A percentile compares a stretch with the other conserved stretches of the same genome.
Evolutionary conservation across 2,329 filamentous ascomycete genomes (phyloP).

Genomic region (Setomelanomma holmii): DNA sequence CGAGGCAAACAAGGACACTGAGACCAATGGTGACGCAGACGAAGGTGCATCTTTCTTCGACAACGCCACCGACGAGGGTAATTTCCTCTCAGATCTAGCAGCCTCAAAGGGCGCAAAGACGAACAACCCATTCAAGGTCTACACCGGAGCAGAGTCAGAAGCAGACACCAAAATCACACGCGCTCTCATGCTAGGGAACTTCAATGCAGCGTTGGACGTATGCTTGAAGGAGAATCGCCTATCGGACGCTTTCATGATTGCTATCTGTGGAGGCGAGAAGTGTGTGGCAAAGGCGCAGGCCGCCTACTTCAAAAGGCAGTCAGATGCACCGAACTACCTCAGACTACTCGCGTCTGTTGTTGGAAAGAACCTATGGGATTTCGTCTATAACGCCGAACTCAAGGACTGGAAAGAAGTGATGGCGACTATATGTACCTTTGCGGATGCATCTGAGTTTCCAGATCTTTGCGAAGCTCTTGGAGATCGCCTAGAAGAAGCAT

Average conservation of each 20-base stretch:
- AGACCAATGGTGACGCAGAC: constrained; percentile 55
- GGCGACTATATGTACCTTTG: constrained; percentile 94
- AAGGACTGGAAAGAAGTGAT: constrained; percentile 96
- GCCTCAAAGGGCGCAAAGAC: constrained; percentile 92
- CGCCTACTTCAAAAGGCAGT: constrained; percentile 85
- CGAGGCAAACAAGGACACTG: constrained; percentile 38
- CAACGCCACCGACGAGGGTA: constrained; percentile 73
- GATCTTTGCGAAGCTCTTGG: constrained; percentile 95
- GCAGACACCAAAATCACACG: constrained; percentile 87
- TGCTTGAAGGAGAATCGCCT: constrained; percentile 88
- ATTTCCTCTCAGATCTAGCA: constrained; percentile 83
- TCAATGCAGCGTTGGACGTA: constrained; percentile 86
- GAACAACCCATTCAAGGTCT: constrained; percentile 91
- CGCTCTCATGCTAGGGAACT: constrained; percentile 87
- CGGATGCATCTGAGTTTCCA: constrained; percentile 87
- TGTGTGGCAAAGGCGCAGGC: constrained; percentile 93
- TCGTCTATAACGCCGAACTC: constrained; percentile 94
- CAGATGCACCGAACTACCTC: constrained; percentile 86
- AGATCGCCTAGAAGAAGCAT: constrained; percentile 81
- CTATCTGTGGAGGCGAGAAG: constrained; percentile 92
- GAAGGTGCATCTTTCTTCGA: constrained; percentile 78
- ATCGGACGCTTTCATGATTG: constrained; percentile 97
- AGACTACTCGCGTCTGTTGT: constrained; percentile 90
- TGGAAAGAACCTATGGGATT: constrained; percentile 96
- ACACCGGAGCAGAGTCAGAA: constrained; percentile 80